Percentiles rank a stretch among this genome's conserved stretches.
phyloP scores from a whole-genome alignment of 2,329 filamentous ascomycete species.

The Aspergillus flavus region DNA sequence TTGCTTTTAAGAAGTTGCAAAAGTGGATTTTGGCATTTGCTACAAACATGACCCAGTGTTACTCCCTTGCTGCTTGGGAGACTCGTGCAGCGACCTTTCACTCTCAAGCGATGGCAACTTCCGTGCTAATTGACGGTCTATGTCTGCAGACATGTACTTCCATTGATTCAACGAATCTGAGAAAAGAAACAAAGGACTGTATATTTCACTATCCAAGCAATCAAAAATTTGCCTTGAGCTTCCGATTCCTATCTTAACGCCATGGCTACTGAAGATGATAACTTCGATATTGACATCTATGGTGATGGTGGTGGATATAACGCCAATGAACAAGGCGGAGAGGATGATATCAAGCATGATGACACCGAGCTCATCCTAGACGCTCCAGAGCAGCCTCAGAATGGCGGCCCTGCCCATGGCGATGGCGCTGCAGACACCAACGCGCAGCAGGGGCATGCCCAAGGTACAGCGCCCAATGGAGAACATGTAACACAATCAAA shows the following conservation, averaged over 20 bases:
- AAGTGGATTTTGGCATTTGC: slow-evolving; percentile 14
- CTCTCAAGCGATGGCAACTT: slow-evolving; percentile 23
- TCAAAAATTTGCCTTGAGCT: slow-evolving; percentile 36
- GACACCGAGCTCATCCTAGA: slow-evolving; percentile 44
- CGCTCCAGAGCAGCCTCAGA: slow-evolving; percentile 36
- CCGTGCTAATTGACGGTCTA: slow-evolving; percentile 43
- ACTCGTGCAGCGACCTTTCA: slow-evolving; percentile 7
- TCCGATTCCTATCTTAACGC: slow-evolving; percentile 32
- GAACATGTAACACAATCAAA: slow-evolving; percentile 25
- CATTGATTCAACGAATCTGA: slow-evolving; percentile 37
- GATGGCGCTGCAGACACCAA: slow-evolving; percentile 22
- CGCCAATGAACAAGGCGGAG: slow-evolving; percentile 49
- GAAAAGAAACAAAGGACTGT: slow-evolving; percentile 38
- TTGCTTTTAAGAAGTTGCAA: slow-evolving; percentile 19
- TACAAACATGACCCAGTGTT: slow-evolving; percentile 14
- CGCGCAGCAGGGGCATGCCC: slow-evolving; percentile 29
- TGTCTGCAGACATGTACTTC: slow-evolving; percentile 48
- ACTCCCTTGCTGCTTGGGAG: slow-evolving; percentile 6
- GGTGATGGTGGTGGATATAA: slow-evolving; percentile 59
- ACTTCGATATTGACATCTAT: slow-evolving; percentile 72
- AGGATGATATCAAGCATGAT: slow-evolving; percentile 38
- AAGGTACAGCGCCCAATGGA: slow-evolving; percentile 28
- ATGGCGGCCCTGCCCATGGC: slow-evolving; percentile 22
- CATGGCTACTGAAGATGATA: slow-evolving; percentile 64
- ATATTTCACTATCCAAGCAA: slow-evolving; percentile 38